Percentiles rank a stretch among this genome's conserved stretches.
Evolutionary conservation across 176 grass and related monocot species (phyloP).

Genomic region (Eremochloa ophiuroides): DNA sequence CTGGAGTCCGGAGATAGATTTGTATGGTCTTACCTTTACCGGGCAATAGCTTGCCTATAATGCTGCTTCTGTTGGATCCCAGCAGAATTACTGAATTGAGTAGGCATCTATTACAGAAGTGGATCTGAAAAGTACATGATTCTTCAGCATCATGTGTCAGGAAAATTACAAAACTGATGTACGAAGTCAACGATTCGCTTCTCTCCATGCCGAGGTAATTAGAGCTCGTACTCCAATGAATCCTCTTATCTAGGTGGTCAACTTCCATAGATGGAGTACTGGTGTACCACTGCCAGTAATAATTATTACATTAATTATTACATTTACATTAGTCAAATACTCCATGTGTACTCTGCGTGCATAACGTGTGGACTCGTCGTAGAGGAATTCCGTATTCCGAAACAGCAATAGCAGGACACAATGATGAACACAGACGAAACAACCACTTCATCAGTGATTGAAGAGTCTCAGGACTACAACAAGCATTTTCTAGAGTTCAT

Average conservation of each 20-base stretch:
- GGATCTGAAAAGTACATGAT: conserved; percentile 10
- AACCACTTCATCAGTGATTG: not conserved
- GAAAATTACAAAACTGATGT: not conserved
- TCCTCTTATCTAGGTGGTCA: conserved; percentile 11
- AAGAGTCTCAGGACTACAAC: not conserved
- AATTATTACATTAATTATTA: no score
- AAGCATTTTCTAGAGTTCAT: not conserved
- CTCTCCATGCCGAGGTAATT: conserved; percentile 29
- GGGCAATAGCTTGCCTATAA: not conserved
- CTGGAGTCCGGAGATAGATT: not conserved
- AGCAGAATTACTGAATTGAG: no score
- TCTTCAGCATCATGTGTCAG: conserved; percentile 14
- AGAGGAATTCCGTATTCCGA: not conserved
- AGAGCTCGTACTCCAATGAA: conserved; percentile 14
- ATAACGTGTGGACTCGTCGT: not conserved
- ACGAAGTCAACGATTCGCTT: conserved; percentile 38
- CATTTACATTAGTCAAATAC: no score
- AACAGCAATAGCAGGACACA: not conserved
- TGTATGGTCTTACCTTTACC: not conserved
- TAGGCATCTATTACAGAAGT: not conserved
- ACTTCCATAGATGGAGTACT: conserved; percentile 21
- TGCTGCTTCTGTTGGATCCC: not conserved
- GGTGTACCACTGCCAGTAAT: not conserved
- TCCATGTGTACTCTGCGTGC: not conserved
- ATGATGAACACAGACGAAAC: not conserved